Evolutionary conservation across 768 basidiomycete genomes (phyloP).

Genomic region (Suillus lakei): DNA sequence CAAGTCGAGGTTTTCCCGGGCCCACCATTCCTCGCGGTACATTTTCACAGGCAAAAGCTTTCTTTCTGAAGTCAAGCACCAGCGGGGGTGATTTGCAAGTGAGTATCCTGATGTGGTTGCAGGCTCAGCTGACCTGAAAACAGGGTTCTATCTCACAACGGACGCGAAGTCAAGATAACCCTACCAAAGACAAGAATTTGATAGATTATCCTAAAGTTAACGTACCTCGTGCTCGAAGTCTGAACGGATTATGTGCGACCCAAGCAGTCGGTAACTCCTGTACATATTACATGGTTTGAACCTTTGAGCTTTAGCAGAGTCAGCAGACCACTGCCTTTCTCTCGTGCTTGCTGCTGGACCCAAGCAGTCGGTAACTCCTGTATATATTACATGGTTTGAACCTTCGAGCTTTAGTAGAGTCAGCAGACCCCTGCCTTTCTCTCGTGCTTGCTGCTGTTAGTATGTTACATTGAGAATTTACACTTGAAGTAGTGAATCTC

Average conservation of each 20-base stretch:
- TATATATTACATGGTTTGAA: background rate
- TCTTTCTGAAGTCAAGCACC: conserved; percentile 4
- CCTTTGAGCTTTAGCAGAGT: background rate
- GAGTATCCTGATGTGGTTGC: background rate
- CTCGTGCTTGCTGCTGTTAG: background rate
- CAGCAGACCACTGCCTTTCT: background rate
- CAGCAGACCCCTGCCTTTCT: background rate
- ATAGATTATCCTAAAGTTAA: conserved; percentile 5
- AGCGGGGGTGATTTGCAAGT: background rate
- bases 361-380: background rate
- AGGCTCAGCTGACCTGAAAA: background rate
- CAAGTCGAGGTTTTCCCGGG: background rate
- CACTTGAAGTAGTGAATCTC: background rate
- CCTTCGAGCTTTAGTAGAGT: background rate
- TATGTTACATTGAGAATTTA: background rate
- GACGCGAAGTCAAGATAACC: conserved; percentile 5
- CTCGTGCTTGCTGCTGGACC: no score
- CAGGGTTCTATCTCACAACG: background rate
- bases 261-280: background rate
- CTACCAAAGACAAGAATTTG: background rate
- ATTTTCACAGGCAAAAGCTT: conserved; percentile 9
- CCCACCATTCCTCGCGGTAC: conserved; percentile 4
- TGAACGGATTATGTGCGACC: background rate
- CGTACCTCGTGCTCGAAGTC: conserved; percentile 7
- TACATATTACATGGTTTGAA: background rate